phyloP scores from a whole-genome alignment of 2,329 filamentous ascomycete species.

The Scedosporium aurantiacum region DNA sequence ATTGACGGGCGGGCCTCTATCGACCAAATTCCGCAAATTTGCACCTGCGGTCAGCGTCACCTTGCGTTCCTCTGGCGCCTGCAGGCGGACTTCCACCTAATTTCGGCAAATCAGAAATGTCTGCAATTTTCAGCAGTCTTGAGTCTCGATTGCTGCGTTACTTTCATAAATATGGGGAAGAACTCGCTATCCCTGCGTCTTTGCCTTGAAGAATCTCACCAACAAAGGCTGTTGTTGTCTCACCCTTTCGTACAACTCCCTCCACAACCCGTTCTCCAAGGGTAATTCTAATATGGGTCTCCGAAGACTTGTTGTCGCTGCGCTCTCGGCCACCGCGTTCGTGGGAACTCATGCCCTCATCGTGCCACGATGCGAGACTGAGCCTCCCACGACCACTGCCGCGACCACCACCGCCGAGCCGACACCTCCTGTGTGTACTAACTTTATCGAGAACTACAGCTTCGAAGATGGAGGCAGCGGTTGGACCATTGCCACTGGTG shows the following conservation, averaged over 20 bases:
- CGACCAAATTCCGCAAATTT: neutral
- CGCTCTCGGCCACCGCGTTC: neutral
- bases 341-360: neutral
- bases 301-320: neutral
- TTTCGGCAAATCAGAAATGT: neutral
- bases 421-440: neutral
- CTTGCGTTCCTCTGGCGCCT: neutral
- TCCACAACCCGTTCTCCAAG: neutral
- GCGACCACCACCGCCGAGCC: neutral
- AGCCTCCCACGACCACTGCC: neutral
- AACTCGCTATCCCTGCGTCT: neutral
- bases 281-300: neutral
- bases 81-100: neutral
- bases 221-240: neutral
- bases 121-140: too few species aligned
- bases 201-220: neutral
- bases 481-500: neutral
- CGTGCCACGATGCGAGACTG: neutral
- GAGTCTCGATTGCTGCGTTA: neutral
- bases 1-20: neutral
- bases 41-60: neutral
- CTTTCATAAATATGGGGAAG: neutral
- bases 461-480: neutral
- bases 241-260: neutral
- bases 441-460: neutral